Percentiles rank a stretch among this genome's conserved stretches.
These are phyloP conservation scores for Leccinum arenicola DNA, from an alignment of 768 basidiomycete species.

Conservation along the genomic window DNA sequence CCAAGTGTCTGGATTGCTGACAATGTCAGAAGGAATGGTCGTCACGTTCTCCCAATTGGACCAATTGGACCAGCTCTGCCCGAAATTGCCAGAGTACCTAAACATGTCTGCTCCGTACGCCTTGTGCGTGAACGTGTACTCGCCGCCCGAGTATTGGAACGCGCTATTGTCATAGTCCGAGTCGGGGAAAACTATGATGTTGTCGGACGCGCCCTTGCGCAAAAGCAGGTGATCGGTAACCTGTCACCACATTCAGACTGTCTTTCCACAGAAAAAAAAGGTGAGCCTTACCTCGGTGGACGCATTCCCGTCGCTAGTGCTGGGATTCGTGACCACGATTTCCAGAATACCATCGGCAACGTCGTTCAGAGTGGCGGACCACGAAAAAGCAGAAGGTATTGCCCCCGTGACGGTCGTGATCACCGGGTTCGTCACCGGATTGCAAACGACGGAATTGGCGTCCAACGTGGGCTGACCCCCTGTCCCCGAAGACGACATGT, in stretches of 20 bases:
- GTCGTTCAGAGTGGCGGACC: constrained; percentile 70
- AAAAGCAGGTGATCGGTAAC: constrained; percentile 74
- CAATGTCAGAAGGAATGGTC: constrained; percentile 55
- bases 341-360: constrained; percentile 83
- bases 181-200: constrained; percentile 85
- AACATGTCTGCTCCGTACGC: constrained; percentile 86
- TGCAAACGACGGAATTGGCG: constrained; percentile 44
- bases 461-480: constrained; percentile 55
- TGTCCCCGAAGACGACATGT: constrained; percentile 66
- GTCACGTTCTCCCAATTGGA: constrained; percentile 72
- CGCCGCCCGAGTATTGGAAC: constrained; percentile 54
- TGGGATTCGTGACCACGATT: constrained; percentile 61
- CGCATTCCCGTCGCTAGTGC: constrained; percentile 37
- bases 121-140: constrained; percentile 76
- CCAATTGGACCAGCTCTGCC: constrained; percentile 83
- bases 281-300: constrained; percentile 53
- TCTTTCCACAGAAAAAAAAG: background rate
- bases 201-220: constrained; percentile 72
- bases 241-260: constrained; percentile 32
- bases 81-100: constrained; percentile 86
- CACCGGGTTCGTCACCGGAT: constrained; percentile 44
- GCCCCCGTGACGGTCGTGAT: constrained; percentile 51
- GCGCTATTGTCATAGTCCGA: constrained; percentile 70
- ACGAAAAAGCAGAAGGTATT: constrained; percentile 61
- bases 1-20: constrained; percentile 48